Evolutionary conservation across 2,329 filamentous ascomycete species (phyloP).

Genomic region (Chalaropsis ovoidea): DNA sequence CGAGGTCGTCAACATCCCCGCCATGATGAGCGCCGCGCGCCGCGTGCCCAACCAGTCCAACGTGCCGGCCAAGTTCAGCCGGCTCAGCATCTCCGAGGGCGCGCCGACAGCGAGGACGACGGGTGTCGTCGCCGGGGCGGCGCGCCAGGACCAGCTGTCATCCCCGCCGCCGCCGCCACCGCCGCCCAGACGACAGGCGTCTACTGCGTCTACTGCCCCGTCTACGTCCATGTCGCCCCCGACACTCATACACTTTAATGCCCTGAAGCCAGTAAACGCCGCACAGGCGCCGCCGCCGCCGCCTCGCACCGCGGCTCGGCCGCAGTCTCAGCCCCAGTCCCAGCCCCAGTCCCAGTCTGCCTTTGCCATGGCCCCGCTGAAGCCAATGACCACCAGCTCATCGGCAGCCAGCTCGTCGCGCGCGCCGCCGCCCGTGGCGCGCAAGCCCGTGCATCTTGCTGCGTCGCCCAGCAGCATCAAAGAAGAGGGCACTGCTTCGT

Average conservation of each 20-base stretch:
- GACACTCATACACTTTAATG: not conserved
- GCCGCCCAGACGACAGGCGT: constrained; percentile 36
- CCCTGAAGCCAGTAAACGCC: constrained; percentile 13
- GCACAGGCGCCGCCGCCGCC: constrained; percentile 20
- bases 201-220: constrained; percentile 14
- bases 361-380: constrained; percentile 26
- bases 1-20: constrained; percentile 46
- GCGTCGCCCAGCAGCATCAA: constrained; percentile 28
- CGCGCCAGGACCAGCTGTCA: constrained; percentile 29
- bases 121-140: constrained; percentile 28
- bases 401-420: constrained; percentile 31
- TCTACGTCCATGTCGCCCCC: constrained; percentile 26
- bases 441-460: constrained; percentile 50
- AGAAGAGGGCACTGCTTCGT: not conserved
- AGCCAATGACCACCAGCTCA: constrained; percentile 34
- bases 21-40: constrained; percentile 15
- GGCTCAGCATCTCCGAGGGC: constrained; percentile 37
- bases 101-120: constrained; percentile 26
- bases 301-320: constrained; percentile 24
- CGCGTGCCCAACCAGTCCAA: constrained; percentile 1
- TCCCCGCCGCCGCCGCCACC: constrained; percentile 40
- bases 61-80: constrained; percentile 39
- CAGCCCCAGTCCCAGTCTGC: not conserved
- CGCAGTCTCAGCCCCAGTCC: constrained; percentile 25
- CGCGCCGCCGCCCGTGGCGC: constrained; percentile 48